A percentile compares a stretch with the other conserved stretches of the same genome.
These are phyloP conservation scores for Vararia minispora DNA, from an alignment of 768 basidiomycete genomes.

Conservation along the genomic window DNA sequence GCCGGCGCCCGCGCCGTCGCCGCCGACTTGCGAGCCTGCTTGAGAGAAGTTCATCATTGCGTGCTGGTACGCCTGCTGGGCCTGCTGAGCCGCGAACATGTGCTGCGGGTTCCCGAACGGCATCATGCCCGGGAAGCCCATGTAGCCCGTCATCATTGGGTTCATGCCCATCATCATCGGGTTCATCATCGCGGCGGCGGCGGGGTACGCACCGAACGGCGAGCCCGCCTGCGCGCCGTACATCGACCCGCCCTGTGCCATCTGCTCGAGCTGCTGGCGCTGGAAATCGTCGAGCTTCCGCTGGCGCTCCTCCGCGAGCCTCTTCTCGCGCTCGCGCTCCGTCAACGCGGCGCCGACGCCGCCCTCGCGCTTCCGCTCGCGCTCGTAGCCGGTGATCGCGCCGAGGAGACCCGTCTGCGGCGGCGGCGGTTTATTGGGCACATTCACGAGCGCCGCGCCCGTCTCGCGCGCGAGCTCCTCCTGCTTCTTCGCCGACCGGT, in stretches of 20 bases:
- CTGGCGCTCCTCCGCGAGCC: constrained; percentile 86
- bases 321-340: constrained; percentile 88
- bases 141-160: constrained; percentile 48
- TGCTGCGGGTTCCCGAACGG: constrained; percentile 55
- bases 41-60: constrained; percentile 77
- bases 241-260: constrained; percentile 69
- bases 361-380: constrained; percentile 88
- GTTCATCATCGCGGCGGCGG: constrained; percentile 69
- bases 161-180: constrained; percentile 55
- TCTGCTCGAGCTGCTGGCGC: constrained; percentile 81
- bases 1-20: constrained; percentile 34
- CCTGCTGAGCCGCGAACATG: constrained; percentile 79
- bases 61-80: constrained; percentile 79
- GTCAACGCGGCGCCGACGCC: constrained; percentile 92
- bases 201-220: too few species aligned
- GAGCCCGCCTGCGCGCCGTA: constrained; percentile 48
- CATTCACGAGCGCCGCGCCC: constrained; percentile 87
- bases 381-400: constrained; percentile 90
- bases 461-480: constrained; percentile 89
- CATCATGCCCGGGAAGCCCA: constrained; percentile 45
- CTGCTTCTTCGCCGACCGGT: constrained; percentile 90
- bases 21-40: constrained; percentile 65
- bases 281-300: constrained; percentile 88
- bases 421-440: constrained; percentile 90
- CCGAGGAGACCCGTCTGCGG: constrained; percentile 94